Evolutionary conservation across 176 grass and related monocot genomes (phyloP), one percentile per base, ranked within the genome.

Genomic region (Oryza australiensis): DNA sequence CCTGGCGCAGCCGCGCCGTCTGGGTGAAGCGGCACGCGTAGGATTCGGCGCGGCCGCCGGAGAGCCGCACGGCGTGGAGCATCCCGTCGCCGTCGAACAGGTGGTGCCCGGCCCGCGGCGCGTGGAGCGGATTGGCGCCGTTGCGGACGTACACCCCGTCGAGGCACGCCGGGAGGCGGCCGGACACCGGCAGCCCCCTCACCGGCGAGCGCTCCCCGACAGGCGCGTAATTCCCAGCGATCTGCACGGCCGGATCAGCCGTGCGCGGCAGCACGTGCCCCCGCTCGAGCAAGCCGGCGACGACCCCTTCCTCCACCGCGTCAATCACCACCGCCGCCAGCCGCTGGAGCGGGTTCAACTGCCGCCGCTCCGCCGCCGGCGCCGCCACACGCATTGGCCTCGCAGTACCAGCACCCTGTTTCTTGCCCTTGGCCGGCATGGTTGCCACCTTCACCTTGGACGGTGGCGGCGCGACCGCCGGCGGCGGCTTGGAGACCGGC

Each of bases 21-120:
- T 98, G 87, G 5, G 96, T 98, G 89, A 91, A 92, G 0, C 93
- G 84, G 85, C 96, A 93, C 4, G 89, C 88, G 76, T 98, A 98
- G 5, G 93, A 90, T 66, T 72, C 77, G 37, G 92, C 92, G 30
- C 9, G 57, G 1, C 96, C 93, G 5, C 48, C 73, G 27, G 72
- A 13, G 9, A 98, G 76, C 20, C 79, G 79, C 23, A 98, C 84
- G 4, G 96, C 91, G 83, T 98, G 96, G 15, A 98, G 74, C 96
- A 98, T 98, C 0, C 96, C 96, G 42, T 98, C 96, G 32, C 96
- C 96, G 62, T 98, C 96, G 72, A 95, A 98, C 20, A 98, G 90
- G 84, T 98, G 96, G 89, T 98, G 96, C 1, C 96, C 93, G 0
- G 84, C 96, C 1, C 76, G 86, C 1, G 93, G 96, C 41, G 82